Evolutionary conservation across 2,329 filamentous ascomycete genomes (phyloP), one percentile per base, ranked within the genome.

Genomic region (Penicillium rolfsii): DNA sequence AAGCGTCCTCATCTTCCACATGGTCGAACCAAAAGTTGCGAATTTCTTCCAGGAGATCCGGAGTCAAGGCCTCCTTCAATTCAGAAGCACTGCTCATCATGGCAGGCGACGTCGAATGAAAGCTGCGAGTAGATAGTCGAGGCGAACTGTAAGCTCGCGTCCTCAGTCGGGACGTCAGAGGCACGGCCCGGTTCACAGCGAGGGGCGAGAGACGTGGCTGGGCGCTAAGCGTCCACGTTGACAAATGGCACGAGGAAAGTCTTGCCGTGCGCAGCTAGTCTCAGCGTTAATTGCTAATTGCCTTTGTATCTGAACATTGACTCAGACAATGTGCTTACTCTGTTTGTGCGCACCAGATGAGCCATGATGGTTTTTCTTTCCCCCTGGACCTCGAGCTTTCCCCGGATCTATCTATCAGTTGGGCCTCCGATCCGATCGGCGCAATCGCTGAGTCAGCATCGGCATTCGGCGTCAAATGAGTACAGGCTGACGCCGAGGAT

Each of bases 21-120:
- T 71, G 68, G 16, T 64, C 55, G 35, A 71, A 71, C 69, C 69
- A 71, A 55, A 71, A 66, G 35, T 62, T 61, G 26, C 62, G 65
- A 26, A 70, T 58, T 19, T 68, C 55, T 6, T 63, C 46, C 12
- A 70, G 61, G 26, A 70, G 65, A 40, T 58, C 33, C 35, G 67
- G 62, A 26, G 64, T 67, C 22, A 70, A 48, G 9, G 57, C 61
- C 36, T 63, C 57, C 49, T 61, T 67, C 5, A 69, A 38, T 7
- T 54, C 53, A 3, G 55, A 24, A 22, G 33, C 6, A 5, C 6
- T 22, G 22, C n/a, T 52, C 5, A 46, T 33, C 57, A 65, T 68
- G n/a, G 4, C 30, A 19, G 59, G 16, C 22, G 55, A 19, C 4
- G 60, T 58, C 7, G 65, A 57, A 19, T 62, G 57, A 28, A 63